Evolutionary conservation across 106 monocot species (phyloP).

Genomic region (Acorus calamus): DNA sequence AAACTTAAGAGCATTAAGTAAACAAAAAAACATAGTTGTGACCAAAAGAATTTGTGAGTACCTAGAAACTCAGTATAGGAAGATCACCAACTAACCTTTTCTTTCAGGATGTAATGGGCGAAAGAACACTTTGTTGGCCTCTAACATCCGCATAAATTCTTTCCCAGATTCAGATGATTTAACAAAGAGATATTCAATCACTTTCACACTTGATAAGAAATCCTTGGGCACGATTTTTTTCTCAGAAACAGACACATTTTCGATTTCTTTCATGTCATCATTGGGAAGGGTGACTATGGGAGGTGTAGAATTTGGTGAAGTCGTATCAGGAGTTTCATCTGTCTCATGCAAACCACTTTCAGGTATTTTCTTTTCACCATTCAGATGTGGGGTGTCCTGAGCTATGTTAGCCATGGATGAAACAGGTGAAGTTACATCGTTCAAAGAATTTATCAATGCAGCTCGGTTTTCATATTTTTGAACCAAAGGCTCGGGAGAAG

Average conservation of each 20-base stretch:
- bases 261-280: slow-evolving; percentile 32
- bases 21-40: no score
- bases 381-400: slow-evolving; percentile 21
- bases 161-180: slow-evolving; percentile 79
- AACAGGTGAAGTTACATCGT: slow-evolving; percentile 7
- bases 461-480: slow-evolving; percentile 61
- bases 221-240: slow-evolving; percentile 33
- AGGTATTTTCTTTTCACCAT: slow-evolving; percentile 13
- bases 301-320: slow-evolving; percentile 16
- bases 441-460: slow-evolving; percentile 16
- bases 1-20: no score
- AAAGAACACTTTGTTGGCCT: slow-evolving; percentile 65
- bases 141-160: slow-evolving; percentile 95
- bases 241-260: slow-evolving; percentile 23
- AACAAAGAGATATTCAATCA: slow-evolving; percentile 66
- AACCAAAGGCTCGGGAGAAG: slow-evolving; percentile 61
- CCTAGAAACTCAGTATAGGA: no score
- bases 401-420: slow-evolving; percentile 1
- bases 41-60: no score
- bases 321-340: slow-evolving; percentile 27
- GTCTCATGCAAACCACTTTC: slow-evolving; percentile 16
- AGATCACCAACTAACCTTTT: slow-evolving; percentile 24
- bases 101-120: slow-evolving; percentile 43
- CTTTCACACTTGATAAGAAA: slow-evolving; percentile 54
- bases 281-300: slow-evolving; percentile 14